Conservation (phyloP, 352 stramenopile species). For the Phytophthora kernoviae region DNA sequence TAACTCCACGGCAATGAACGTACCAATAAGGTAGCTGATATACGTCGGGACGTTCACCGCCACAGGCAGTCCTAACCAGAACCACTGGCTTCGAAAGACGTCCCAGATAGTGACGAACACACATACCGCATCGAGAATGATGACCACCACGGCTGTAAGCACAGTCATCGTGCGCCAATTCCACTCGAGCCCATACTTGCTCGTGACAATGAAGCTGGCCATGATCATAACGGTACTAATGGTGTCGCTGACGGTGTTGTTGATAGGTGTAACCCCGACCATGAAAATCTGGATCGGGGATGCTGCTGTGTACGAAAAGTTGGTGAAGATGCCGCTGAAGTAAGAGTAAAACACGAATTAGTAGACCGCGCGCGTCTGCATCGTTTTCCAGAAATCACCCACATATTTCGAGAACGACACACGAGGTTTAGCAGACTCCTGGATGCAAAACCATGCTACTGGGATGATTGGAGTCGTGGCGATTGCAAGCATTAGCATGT, state of each 20-base stretch:
- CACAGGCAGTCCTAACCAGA: slow-evolving; percentile 29
- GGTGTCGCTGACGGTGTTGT: slow-evolving; percentile 18
- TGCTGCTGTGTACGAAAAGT: slow-evolving; percentile 18
- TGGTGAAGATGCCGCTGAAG: slow-evolving; percentile 23
- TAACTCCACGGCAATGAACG: slow-evolving; percentile 35
- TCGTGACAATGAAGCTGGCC: slow-evolving; percentile 14
- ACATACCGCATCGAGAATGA: slow-evolving; percentile 5
- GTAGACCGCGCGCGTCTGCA: slow-evolving; percentile 33
- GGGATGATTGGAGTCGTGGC: slow-evolving; percentile 12
- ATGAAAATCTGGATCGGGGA: slow-evolving; percentile 16
- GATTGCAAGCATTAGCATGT: slow-evolving; percentile 37
- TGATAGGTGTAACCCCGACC: slow-evolving; percentile 22
- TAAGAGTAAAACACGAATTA: slow-evolving; percentile 32
- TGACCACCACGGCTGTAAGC: slow-evolving; percentile 4
- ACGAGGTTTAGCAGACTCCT: slow-evolving; percentile 6
- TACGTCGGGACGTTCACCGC: slow-evolving; percentile 23
- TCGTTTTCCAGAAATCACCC: slow-evolving; percentile 13
- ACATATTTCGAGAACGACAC: slow-evolving; percentile 17
- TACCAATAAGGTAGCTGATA: slow-evolving; percentile 25
- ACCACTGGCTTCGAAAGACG: slow-evolving; percentile 22
- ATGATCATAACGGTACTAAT: slow-evolving; percentile 18
- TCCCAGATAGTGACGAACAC: slow-evolving; percentile 28
- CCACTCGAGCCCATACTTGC: slow-evolving; percentile 18
- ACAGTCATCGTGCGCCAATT: slow-evolving; percentile 28
- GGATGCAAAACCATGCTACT: slow-evolving; percentile 28